A percentile compares a stretch with the other conserved stretches of the same genome.
These are phyloP conservation scores for Pseudomicrostroma phylloplanum DNA, from an alignment of 1,284 basidiomycete genomes.

Conservation along the genomic window DNA sequence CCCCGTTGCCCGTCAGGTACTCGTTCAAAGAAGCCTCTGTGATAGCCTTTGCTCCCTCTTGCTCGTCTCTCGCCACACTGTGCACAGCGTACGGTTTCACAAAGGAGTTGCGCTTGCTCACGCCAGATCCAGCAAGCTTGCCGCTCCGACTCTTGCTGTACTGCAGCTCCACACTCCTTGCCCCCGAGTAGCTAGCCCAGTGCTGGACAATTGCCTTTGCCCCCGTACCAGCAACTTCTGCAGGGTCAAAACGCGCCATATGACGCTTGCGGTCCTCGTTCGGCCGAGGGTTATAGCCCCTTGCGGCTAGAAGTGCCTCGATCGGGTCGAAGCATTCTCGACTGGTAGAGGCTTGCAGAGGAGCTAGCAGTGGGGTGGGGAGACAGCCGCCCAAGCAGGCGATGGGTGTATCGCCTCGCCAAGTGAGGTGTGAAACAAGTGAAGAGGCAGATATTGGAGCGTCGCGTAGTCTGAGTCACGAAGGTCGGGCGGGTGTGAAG, in stretches of 20 bases:
- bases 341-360: background rate
- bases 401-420: constrained; percentile 2
- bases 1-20: background rate
- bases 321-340: background rate
- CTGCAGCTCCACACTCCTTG: background rate
- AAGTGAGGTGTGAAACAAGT: background rate
- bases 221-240: background rate
- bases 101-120: background rate
- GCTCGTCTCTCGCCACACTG: background rate
- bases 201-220: background rate
- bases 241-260: background rate
- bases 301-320: constrained; percentile 1
- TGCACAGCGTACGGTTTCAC: background rate
- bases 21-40: background rate
- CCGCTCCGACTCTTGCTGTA: background rate
- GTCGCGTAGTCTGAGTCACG: background rate
- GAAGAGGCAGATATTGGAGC: background rate
- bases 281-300: background rate
- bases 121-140: background rate
- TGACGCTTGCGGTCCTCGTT: background rate
- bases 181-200: background rate
- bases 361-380: background rate
- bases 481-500: too few species aligned
- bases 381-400: background rate
- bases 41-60: background rate